Evolutionary conservation across 2,329 filamentous ascomycete genomes (phyloP).

Genomic region (Aspergillus unguis): DNA sequence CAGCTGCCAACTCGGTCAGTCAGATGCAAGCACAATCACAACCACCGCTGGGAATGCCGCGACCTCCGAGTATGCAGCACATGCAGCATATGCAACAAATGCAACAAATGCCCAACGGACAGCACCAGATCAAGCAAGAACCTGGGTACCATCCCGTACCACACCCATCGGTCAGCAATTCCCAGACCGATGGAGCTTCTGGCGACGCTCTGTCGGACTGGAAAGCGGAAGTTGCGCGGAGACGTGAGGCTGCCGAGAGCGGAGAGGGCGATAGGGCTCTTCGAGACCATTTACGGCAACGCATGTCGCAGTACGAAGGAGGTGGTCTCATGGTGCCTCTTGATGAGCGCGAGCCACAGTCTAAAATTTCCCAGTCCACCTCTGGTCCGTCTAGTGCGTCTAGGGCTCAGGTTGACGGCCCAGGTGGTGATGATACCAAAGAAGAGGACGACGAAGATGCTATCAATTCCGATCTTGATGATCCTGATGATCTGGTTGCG

Average conservation of each 20-base stretch:
- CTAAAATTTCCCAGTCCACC: conserved; percentile 33
- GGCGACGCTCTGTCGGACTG: conserved; percentile 58
- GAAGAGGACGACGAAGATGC: conserved; percentile 79
- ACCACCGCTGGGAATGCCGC: conserved; percentile 32
- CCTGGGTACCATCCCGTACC: conserved; percentile 35
- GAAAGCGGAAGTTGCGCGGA: conserved; percentile 45
- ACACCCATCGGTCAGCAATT: conserved; percentile 43
- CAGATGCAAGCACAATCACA: conserved; percentile 44
- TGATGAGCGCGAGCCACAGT: conserved; percentile 35
- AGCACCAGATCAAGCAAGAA: conserved; percentile 42
- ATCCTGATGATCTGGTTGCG: conserved; percentile 79
- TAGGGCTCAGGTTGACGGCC: conserved; percentile 56
- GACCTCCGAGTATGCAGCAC: conserved; percentile 24
- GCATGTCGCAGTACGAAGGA: conserved; percentile 43
- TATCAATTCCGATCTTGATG: conserved; percentile 97
- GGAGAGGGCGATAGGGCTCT: conserved; percentile 40
- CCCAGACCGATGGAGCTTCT: conserved; percentile 73
- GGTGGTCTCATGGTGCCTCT: conserved; percentile 46
- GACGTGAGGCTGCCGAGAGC: conserved; percentile 40
- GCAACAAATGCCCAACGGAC: conserved; percentile 32
- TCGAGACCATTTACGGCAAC: conserved; percentile 41
- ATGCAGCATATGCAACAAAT: not conserved
- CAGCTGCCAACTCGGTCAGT: conserved; percentile 42
- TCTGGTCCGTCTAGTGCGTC: conserved; percentile 18
- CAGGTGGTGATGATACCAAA: conserved; percentile 51